Evolutionary conservation across 768 basidiomycete species (phyloP), one percentile per base, ranked within the genome.

Genomic region (Macrolepiota dolichaula): DNA sequence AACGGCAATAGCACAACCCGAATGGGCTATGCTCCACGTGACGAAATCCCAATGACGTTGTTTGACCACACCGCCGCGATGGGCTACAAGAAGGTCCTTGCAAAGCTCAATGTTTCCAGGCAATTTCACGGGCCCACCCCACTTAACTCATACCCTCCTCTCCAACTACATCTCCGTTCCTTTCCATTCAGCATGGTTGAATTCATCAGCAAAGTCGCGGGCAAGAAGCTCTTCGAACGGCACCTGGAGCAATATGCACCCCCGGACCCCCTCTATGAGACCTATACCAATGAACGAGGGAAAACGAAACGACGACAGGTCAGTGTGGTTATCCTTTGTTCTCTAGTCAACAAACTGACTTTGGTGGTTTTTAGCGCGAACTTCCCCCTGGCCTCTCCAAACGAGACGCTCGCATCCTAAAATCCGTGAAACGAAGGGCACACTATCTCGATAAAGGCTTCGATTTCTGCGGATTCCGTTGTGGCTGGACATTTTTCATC

Each of bases 371-470:
- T 36, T 13, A 91, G 90, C 84, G 92, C 42, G 83, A 79, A 17
- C 72, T 83, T 0, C 94, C 94, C 0, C 84, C 85, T 9, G 94
- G 94, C 0, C 80, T 97, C 2, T 90, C 91, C 0, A 71, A 79
- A 15, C 83, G 89, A 24, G 96, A 97, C 65, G 82, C 82, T 38
- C 83, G 83, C 52, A 87, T 94, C 53, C 79, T 97, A 44, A 82
- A 81, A 65, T 83, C 86, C 19, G 85, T 97, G 35, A 85, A 91
- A 68, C 79, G 81, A 36, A 80, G 93, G 5, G 94, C 93, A 1
- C 91, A 91, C 66, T 85, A 88, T 70, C 87, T 97, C 57, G 95
- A 97, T 76, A 94, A 92, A 72, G 87, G 91, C 1, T 92, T 97
- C 78, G 78, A 70, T 46, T 32, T 96, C 1, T 89, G 87, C 62